Conservation (phyloP, 2,329 filamentous ascomycete species). For the Escovopsis sp. region DNA sequence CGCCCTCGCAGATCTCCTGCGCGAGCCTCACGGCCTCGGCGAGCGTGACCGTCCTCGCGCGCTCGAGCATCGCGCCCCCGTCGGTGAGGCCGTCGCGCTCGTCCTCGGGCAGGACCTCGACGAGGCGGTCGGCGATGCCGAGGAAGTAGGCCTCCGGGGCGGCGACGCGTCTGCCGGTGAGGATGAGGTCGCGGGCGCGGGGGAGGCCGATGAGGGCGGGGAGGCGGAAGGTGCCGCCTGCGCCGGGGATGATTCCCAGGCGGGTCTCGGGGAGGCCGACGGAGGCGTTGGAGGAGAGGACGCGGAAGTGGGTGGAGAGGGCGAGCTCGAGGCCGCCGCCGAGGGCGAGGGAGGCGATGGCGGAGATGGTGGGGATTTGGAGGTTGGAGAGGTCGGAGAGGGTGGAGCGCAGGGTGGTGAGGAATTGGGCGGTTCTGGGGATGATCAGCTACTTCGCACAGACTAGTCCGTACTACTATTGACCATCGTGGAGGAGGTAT, state of each 20-base stretch:
- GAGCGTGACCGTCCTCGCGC: slow-evolving; percentile 52
- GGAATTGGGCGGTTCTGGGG: slow-evolving; percentile 69
- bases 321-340: slow-evolving; percentile 91
- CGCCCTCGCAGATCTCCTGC: slow-evolving; percentile 75
- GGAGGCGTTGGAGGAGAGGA: slow-evolving; percentile 62
- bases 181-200: slow-evolving; percentile 75
- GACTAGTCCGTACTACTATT: no score
- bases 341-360: slow-evolving; percentile 71
- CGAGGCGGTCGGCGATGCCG: slow-evolving; percentile 77
- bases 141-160: slow-evolving; percentile 82
- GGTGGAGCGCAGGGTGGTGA: slow-evolving; percentile 59
- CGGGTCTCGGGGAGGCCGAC: slow-evolving; percentile 84
- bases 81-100: slow-evolving; percentile 18
- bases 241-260: slow-evolving; percentile 86
- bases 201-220: slow-evolving; percentile 64
- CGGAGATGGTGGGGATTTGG: slow-evolving; percentile 78
- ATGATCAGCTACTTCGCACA: no score
- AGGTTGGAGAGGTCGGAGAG: slow-evolving; percentile 59
- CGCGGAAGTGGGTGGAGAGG: slow-evolving; percentile 74
- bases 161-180: slow-evolving; percentile 75
- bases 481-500: no score
- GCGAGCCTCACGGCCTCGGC: slow-evolving; percentile 66
- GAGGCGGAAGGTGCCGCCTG: slow-evolving; percentile 81
- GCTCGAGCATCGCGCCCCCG: slow-evolving; percentile 28
- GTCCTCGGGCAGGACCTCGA: slow-evolving; percentile 55